Evolutionary conservation across 129 eudicot genomes (phyloP).

Genomic region (Pulicaria dysenterica): DNA sequence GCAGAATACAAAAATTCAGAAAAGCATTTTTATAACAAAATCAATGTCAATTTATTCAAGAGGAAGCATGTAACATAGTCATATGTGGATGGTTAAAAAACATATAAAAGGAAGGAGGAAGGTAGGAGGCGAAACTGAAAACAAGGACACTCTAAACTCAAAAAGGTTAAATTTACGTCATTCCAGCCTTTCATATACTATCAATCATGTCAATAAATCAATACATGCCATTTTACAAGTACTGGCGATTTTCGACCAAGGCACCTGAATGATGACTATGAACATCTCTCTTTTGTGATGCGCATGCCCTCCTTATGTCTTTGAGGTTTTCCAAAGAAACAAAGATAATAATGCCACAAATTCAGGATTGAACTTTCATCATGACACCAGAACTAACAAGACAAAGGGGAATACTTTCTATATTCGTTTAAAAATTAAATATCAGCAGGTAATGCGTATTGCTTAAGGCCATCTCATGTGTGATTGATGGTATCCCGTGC

Average conservation of each 20-base stretch:
- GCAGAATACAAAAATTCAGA: constrained; percentile 27
- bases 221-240: constrained; percentile 5
- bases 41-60: constrained; percentile 1
- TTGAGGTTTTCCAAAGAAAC: not conserved
- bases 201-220: constrained; percentile 1
- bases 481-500: not conserved
- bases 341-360: constrained; percentile 6
- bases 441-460: constrained; percentile 3
- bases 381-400: not conserved
- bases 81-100: not conserved
- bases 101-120: not conserved
- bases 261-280: not conserved
- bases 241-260: not conserved
- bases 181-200: constrained; percentile 6
- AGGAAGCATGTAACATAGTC: constrained; percentile 5
- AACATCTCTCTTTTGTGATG: constrained; percentile 17
- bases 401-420: not conserved
- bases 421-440: no score
- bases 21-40: constrained; percentile 8
- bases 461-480: constrained; percentile 1
- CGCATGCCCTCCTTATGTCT: not conserved
- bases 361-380: constrained; percentile 4
- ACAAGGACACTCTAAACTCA: constrained; percentile 4
- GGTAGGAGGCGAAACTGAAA: not conserved
- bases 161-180: not conserved